Evolutionary conservation across 768 basidiomycete genomes (phyloP), one percentile per base, ranked within the genome.

Genomic region (Leccinum variicolor): DNA sequence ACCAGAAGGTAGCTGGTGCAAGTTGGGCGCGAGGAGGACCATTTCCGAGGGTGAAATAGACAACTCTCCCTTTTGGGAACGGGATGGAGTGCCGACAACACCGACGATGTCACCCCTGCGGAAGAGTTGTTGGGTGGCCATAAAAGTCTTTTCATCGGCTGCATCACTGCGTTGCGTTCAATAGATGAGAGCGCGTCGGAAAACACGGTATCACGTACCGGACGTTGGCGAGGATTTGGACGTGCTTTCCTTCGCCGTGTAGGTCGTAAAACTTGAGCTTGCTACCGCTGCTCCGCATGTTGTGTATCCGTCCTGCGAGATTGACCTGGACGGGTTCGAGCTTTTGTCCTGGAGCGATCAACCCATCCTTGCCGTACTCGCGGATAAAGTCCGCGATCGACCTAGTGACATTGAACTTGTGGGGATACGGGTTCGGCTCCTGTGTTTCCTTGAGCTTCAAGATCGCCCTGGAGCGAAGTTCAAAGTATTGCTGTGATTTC

Each of bases 101-200:
- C 97, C 97, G 59, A 99, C 89, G 66, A 98, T 90, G 72, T 99
- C 97, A 43, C 97, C 97, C 36, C 97, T 89, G 64, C 89, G 89
- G 83, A 99, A 94, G 62, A 89, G 76, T 51, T 90, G 86, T 73
- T 98, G 95, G 0, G 80, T 82, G 4, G 83, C 74, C 54, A 82
- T 73, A 69, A 95, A 99, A 0, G 78, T 60, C 23, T 83, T 79
- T 14, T 84, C 81, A 62, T 89, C 78, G 47, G 77, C 72, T 13
- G 86, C 81, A 65, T 92, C 89, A 66, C 89, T 69, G 33, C n/a
- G 19, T 0, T 21, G 17, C 5, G 14, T 25, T 45, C 14, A 3
- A 6, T 86, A 64, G 10, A 41, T 34, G 23, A 3, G 19, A 21
- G 39, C 59, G 17, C 28, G n/a, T 43, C 9, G 28, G 46, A 34